Percentiles rank a stretch among this genome's conserved stretches.
These are phyloP conservation scores for Chiua virens DNA, from an alignment of 768 basidiomycete species.

Conservation along the genomic window DNA sequence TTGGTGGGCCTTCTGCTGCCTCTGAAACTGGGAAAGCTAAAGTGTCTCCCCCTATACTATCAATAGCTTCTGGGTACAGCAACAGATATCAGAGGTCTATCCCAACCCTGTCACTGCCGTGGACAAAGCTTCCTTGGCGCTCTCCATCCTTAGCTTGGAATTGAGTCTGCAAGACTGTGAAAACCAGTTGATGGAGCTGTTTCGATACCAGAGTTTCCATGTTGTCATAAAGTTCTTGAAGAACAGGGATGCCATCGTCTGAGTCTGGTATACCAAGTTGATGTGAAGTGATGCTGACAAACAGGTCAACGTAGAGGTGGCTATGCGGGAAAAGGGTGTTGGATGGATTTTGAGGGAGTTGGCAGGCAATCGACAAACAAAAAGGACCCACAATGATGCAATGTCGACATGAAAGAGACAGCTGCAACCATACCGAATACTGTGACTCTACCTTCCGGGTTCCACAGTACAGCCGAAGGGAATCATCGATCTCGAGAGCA, in stretches of 20 bases:
- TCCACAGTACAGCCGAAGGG: conserved; percentile 83
- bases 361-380: conserved; percentile 73
- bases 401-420: conserved; percentile 69
- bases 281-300: conserved; percentile 87
- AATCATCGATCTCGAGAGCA: conserved; percentile 84
- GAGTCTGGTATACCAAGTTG: conserved; percentile 99
- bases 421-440: conserved; percentile 64
- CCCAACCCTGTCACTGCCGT: conserved; percentile 93
- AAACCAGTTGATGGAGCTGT: conserved; percentile 94
- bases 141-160: conserved; percentile 84
- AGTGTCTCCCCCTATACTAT: conserved; percentile 85
- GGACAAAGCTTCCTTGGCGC: conserved; percentile 83
- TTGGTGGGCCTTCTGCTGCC: conserved; percentile 65
- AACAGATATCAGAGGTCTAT: conserved; percentile 87
- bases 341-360: conserved; percentile 95
- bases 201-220: conserved; percentile 90
- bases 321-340: conserved; percentile 96
- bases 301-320: conserved; percentile 91
- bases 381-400: conserved; percentile 49
- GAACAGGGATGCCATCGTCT: conserved; percentile 94
- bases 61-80: conserved; percentile 98
- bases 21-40: conserved; percentile 47
- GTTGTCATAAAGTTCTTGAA: conserved; percentile 88
- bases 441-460: conserved; percentile 83
- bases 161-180: conserved; percentile 88